phyloP scores from a whole-genome alignment of 2,329 filamentous ascomycete genomes.

The Celoporthe dispersa region DNA sequence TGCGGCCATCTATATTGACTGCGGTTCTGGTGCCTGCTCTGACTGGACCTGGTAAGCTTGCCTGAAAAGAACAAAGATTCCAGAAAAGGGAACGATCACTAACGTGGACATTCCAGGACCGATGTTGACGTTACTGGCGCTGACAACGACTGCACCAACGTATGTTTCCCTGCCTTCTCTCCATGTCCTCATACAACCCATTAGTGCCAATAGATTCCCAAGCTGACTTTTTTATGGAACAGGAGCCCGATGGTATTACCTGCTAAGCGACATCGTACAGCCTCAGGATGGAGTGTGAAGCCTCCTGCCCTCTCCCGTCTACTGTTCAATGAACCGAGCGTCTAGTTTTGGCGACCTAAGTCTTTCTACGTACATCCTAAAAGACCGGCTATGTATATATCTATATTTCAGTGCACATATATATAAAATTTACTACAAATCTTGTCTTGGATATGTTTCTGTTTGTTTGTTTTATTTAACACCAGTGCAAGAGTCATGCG shows the following conservation, averaged over 20 bases:
- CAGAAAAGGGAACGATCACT: background rate
- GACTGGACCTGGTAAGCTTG: constrained; percentile 25
- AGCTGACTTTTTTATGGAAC: background rate
- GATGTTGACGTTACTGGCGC: constrained; percentile 22
- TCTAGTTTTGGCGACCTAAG: background rate
- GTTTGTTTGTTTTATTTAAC: too few relatives aligned
- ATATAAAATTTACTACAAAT: background rate
- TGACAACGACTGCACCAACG: constrained; percentile 21
- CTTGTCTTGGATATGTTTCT: background rate
- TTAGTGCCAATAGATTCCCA: background rate
- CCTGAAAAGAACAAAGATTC: too few relatives aligned
- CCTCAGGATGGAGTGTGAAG: background rate
- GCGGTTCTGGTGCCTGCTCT: constrained; percentile 24
- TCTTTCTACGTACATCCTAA: constrained; percentile 4
- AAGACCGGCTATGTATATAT: background rate
- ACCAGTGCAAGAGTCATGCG: too few relatives aligned
- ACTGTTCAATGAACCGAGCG: background rate
- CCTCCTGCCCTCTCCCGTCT: background rate
- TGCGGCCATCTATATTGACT: constrained; percentile 25
- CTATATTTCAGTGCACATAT: background rate
- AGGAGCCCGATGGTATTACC: constrained; percentile 7
- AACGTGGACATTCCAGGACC: background rate
- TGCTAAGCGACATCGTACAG: background rate
- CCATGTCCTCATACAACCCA: background rate
- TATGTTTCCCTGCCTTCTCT: background rate